A percentile compares a stretch with the other conserved stretches of the same genome.
These are phyloP conservation scores for Fusarium anthophilum DNA, from an alignment of 2,329 filamentous ascomycete species.

Conservation along the genomic window DNA sequence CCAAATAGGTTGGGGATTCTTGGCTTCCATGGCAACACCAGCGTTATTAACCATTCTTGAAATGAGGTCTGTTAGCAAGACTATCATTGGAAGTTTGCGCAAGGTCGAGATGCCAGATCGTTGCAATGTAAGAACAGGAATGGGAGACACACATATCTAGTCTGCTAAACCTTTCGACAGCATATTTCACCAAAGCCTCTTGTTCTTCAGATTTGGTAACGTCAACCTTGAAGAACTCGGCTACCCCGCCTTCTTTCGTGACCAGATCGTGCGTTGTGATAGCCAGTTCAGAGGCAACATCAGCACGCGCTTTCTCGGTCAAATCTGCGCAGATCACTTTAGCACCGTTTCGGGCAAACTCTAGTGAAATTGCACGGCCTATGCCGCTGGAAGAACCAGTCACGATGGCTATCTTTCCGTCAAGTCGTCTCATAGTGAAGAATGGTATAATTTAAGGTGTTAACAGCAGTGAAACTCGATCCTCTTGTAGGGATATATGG, in stretches of 20 bases:
- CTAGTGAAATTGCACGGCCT: neutral
- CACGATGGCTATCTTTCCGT: neutral
- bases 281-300: neutral
- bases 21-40: neutral
- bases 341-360: neutral
- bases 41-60: neutral
- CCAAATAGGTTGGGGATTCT: neutral
- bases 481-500: neutral
- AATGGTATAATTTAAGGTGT: rapidly evolving
- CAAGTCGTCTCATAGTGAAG: neutral
- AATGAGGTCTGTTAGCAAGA: neutral
- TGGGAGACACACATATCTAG: neutral
- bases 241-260: neutral
- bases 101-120: neutral
- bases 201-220: neutral
- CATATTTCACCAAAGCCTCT: neutral
- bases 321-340: neutral
- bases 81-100: neutral
- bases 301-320: neutral
- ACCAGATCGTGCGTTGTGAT: neutral
- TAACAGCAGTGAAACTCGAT: neutral
- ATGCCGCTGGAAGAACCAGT: neutral
- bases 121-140: neutral
- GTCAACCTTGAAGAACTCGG: neutral
- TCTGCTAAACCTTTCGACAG: neutral